Evolutionary conservation across 257 asterid species (phyloP).

Genomic region (Salvia miltiorrhiza): DNA sequence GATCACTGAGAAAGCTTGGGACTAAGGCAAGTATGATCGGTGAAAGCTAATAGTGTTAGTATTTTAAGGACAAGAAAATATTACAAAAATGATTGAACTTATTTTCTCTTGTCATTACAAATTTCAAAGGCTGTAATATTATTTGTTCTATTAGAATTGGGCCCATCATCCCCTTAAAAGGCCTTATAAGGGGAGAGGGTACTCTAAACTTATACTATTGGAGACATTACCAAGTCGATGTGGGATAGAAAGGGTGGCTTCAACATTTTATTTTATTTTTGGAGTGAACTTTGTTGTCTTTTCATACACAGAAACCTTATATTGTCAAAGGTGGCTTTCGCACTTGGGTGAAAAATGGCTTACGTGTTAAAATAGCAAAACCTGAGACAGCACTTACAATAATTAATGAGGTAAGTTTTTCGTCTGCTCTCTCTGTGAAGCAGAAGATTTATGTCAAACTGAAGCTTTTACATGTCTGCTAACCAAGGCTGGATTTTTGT

Average conservation of each 20-base stretch:
- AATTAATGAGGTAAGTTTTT: conserved; percentile 58
- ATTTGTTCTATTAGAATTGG: background rate
- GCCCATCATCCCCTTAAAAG: too few relatives aligned
- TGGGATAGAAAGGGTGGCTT: too few relatives aligned
- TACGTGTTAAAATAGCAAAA: conserved; percentile 65
- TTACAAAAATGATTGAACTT: background rate
- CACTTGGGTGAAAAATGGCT: conserved; percentile 72
- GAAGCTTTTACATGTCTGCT: background rate
- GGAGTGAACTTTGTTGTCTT: background rate
- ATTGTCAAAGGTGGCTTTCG: conserved; percentile 81
- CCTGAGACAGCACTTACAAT: conserved; percentile 74
- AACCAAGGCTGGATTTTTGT: conserved; percentile 9
- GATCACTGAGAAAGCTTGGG: conserved; percentile 84
- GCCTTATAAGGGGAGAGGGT: too few relatives aligned
- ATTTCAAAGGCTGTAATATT: background rate
- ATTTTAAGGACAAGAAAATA: background rate
- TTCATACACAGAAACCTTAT: conserved; percentile 49
- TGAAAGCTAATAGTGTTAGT: background rate
- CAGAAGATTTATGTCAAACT: background rate
- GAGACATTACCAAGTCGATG: too few relatives aligned
- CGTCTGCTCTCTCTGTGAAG: background rate
- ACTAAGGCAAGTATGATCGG: conserved; percentile 55
- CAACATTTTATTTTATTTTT: background rate
- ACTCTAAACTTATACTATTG: too few relatives aligned
- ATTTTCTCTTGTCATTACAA: background rate